Percentiles rank a stretch among this genome's conserved stretches.
Evolutionary conservation across 148 eudicot species (phyloP).

Genomic region (Rhododendron vialii): DNA sequence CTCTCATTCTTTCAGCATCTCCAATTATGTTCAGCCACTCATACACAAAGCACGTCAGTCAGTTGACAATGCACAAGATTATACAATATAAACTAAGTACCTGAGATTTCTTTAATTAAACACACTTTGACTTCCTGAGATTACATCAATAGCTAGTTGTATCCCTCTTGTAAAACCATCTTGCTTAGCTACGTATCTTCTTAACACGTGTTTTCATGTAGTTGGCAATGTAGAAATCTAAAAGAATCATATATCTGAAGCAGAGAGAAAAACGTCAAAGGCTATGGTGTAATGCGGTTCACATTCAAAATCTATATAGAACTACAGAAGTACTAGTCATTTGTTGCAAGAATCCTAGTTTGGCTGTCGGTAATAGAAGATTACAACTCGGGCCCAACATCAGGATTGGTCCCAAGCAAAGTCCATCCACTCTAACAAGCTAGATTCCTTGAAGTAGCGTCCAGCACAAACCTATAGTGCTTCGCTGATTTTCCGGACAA

Average conservation of each 20-base stretch:
- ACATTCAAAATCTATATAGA: not conserved
- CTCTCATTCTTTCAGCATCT: not conserved
- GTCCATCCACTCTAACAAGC: not conserved
- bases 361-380: not conserved
- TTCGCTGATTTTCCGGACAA: not conserved
- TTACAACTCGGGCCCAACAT: not conserved
- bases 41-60: not conserved
- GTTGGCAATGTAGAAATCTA: not conserved
- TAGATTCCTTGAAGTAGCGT: not conserved
- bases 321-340: not conserved
- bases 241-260: not conserved
- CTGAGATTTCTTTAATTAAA: not conserved
- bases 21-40: not conserved
- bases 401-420: not conserved
- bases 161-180: not conserved
- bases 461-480: not conserved
- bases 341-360: not conserved
- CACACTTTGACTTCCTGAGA: not conserved
- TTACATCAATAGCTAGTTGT: not conserved
- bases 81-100: not conserved
- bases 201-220: not conserved
- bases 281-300: not conserved
- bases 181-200: not conserved
- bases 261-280: not conserved
- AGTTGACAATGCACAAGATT: not conserved